These are phyloP conservation scores for Passiflora organensis DNA, from an alignment of 345 rosid genomes.

Conservation along the genomic window DNA sequence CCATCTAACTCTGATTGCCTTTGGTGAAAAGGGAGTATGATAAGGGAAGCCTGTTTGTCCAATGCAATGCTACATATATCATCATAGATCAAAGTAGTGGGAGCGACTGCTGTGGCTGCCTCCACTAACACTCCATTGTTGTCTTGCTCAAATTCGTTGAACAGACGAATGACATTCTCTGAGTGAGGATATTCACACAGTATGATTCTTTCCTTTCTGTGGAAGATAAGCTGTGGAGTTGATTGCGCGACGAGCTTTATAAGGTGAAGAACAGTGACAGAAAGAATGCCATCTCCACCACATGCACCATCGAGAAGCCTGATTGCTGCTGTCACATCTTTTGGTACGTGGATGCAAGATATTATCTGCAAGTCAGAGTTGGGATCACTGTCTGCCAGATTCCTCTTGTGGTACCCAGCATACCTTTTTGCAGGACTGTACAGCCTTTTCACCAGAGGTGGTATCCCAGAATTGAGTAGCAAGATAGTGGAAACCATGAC, in stretches of 20 bases:
- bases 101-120: constrained; percentile 25
- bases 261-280: constrained; percentile 28
- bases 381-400: background rate
- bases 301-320: constrained; percentile 17
- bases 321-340: constrained; percentile 26
- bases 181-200: constrained; percentile 4
- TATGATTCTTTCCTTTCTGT: constrained; percentile 12
- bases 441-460: constrained; percentile 12
- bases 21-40: constrained; percentile 41
- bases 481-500: background rate
- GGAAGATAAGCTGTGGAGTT: constrained; percentile 29
- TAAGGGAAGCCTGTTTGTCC: constrained; percentile 12
- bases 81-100: constrained; percentile 19
- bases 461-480: background rate
- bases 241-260: constrained; percentile 19
- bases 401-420: constrained; percentile 23
- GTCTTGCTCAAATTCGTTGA: constrained; percentile 19
- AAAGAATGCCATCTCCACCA: constrained; percentile 11
- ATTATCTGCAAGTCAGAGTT: constrained; percentile 22
- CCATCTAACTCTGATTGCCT: constrained; percentile 25
- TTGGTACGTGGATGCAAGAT: constrained; percentile 37
- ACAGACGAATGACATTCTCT: constrained; percentile 19
- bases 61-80: constrained; percentile 32
- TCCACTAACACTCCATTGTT: constrained; percentile 5
- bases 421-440: constrained; percentile 26